A percentile compares a stretch with the other conserved stretches of the same genome.
These are phyloP conservation scores for Russula olivacea DNA, from an alignment of 768 basidiomycete genomes.

Conservation along the genomic window DNA sequence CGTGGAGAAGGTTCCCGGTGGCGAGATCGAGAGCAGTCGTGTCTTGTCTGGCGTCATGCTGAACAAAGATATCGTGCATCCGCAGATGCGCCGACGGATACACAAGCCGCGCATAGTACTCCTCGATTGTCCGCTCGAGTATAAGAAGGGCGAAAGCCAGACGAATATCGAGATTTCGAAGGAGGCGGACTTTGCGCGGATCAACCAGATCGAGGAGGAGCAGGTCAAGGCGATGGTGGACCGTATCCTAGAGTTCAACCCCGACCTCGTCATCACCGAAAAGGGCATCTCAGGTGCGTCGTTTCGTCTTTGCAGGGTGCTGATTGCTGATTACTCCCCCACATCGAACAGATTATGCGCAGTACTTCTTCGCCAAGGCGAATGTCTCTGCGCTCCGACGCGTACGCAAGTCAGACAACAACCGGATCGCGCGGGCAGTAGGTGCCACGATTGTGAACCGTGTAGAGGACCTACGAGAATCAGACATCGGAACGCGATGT, in stretches of 20 bases:
- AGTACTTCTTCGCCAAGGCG: constrained; percentile 80
- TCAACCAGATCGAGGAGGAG: constrained; percentile 94
- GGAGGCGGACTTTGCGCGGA: constrained; percentile 87
- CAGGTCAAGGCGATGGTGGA: constrained; percentile 86
- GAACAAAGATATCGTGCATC: constrained; percentile 99
- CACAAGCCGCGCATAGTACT: constrained; percentile 83
- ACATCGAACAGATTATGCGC: constrained; percentile 68
- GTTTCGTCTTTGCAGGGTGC: background rate
- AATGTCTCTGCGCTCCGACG: constrained; percentile 92
- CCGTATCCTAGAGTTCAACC: constrained; percentile 86
- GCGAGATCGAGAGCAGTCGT: constrained; percentile 88
- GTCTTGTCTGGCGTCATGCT: constrained; percentile 92
- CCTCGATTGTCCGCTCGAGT: constrained; percentile 92
- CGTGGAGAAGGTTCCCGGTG: constrained; percentile 96
- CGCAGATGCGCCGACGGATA: constrained; percentile 91
- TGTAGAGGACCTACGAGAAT: constrained; percentile 87
- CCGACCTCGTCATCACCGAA: constrained; percentile 92
- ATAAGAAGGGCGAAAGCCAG: constrained; percentile 98
- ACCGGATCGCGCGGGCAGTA: constrained; percentile 91
- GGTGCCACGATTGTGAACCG: constrained; percentile 97
- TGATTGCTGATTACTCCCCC: background rate
- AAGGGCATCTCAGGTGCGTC: constrained; percentile 91
- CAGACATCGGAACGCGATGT: constrained; percentile 88
- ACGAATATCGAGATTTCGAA: constrained; percentile 98
- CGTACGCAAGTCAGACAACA: constrained; percentile 99